Conservation (phyloP, 345 rosid species). For the Leavenworthia alabamica region DNA sequence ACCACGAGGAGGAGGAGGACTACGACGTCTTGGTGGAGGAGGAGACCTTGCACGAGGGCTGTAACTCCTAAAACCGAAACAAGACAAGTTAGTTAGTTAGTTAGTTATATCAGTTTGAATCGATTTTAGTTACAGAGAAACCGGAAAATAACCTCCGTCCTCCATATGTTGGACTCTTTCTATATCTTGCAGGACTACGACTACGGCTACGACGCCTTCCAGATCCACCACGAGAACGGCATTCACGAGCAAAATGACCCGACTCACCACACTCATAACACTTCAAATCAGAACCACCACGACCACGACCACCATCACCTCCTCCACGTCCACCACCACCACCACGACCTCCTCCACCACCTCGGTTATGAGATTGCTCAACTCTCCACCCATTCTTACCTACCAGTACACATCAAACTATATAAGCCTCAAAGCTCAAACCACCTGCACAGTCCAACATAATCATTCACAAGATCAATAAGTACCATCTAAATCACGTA, state of each 20-base stretch:
- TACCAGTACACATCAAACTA: constrained; percentile 18
- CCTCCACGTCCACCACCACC: constrained; percentile 41
- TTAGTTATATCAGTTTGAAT: too few relatives aligned
- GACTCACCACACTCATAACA: constrained; percentile 93
- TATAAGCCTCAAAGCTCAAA: background rate
- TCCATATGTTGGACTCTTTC: constrained; percentile 78
- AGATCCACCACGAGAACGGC: constrained; percentile 61
- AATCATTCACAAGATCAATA: background rate
- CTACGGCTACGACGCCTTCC: constrained; percentile 61
- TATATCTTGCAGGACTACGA: constrained; percentile 72
- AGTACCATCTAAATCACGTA: constrained; percentile 76
- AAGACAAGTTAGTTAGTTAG: constrained; percentile 5
- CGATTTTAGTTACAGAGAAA: background rate
- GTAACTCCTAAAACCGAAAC: constrained; percentile 55
- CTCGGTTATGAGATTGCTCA: constrained; percentile 78
- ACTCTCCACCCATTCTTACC: constrained; percentile 95
- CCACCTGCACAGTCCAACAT: background rate
- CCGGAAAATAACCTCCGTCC: constrained; percentile 52
- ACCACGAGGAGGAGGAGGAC: constrained; percentile 71
- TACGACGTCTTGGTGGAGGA: constrained; percentile 69
- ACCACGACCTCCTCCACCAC: constrained; percentile 50
- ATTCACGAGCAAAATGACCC: constrained; percentile 94
- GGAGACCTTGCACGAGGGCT: constrained; percentile 85
- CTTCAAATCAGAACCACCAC: constrained; percentile 85
- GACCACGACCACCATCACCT: constrained; percentile 56